Evolutionary conservation across 345 rosid species (phyloP), one percentile per base, ranked within the genome.

Genomic region (Eucalyptus curtisii): DNA sequence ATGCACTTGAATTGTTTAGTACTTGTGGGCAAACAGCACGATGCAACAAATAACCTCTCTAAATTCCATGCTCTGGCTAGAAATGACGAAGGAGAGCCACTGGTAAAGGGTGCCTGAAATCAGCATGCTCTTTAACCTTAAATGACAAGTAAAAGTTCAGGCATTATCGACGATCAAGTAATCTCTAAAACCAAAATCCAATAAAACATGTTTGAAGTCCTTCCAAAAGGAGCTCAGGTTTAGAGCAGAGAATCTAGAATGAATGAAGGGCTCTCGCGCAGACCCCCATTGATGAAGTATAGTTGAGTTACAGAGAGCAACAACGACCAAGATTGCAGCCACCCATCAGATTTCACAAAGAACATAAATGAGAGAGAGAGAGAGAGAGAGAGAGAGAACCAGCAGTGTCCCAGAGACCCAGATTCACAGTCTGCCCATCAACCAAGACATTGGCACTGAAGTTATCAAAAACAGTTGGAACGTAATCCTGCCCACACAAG

Each of bases 321-420:
- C 30, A 76, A 40, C 6, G 84, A 76, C 47, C 84, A 76, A 40
- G 84, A 40, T 76, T 10, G 84, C 84, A 76, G 44, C 44, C 84
- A 37, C 30, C 27, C 84, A 87, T 50, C 57, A 64, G 52, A 48
- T 87, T 48, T 85, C 86, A 47, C 19, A 13, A 30, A 37, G 20
- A 86, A 30, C 49, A 27, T 33, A 82, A 76, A 45, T 7, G 44
- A 86, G 90, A 66, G 81, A 86, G 52, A 89, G 88, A 59, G 76
- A 45, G 61, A 64, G 76, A 50, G 68, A 64, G 89, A 40, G 86
- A 88, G 87, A n/a, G 47, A 45, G 48, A 59, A 97, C 99, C 99
- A 49, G 99, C 99, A 89, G 99, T 97, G 88, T 97, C 98, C 99
- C 99, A 97, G 49, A 97, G 92, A 71, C 98, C 99, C 82, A 97